These are phyloP conservation scores for Amoeboaphelidium protococcarum DNA, from an alignment of 371 early-diverging fungal species.

Conservation along the genomic window DNA sequence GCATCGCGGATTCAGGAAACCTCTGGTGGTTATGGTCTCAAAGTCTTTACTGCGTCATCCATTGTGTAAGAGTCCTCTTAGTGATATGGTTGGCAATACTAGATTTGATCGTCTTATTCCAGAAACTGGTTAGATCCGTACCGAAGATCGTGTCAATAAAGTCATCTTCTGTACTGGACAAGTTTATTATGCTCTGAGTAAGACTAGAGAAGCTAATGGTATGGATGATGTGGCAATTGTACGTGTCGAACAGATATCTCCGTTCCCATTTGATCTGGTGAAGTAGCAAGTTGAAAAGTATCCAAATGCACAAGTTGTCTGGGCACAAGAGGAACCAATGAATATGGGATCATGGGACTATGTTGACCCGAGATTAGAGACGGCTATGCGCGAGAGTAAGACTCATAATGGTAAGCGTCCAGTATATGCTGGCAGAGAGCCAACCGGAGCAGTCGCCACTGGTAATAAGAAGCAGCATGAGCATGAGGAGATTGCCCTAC, in stretches of 20 bases:
- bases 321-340: conserved; percentile 85
- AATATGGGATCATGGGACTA: conserved; percentile 78
- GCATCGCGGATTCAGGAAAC: conserved; percentile 88
- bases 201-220: conserved; percentile 54
- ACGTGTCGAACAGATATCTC: conserved; percentile 74
- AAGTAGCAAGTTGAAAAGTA: conserved; percentile 62
- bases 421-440: conserved; percentile 67
- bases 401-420: conserved; percentile 20
- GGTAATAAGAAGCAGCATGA: conserved; percentile 84
- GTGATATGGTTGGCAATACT: conserved; percentile 53
- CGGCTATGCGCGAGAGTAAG: conserved; percentile 37
- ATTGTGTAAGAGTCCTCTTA: conserved; percentile 46
- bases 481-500: conserved; percentile 1
- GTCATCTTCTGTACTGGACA: conserved; percentile 83
- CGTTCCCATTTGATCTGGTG: conserved; percentile 83
- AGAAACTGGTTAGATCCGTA: conserved; percentile 48
- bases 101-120: conserved; percentile 71
- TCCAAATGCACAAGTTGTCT: conserved; percentile 60
- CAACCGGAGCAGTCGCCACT: conserved; percentile 79
- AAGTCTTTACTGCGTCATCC: conserved; percentile 85
- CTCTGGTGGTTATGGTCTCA: conserved; percentile 63
- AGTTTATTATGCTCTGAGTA: conserved; percentile 70
- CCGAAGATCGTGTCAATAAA: conserved; percentile 34
- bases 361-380: conserved; percentile 59
- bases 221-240: conserved; percentile 49